Evolutionary conservation across 352 stramenopile genomes (phyloP).

Genomic region (Phytophthora pini): DNA sequence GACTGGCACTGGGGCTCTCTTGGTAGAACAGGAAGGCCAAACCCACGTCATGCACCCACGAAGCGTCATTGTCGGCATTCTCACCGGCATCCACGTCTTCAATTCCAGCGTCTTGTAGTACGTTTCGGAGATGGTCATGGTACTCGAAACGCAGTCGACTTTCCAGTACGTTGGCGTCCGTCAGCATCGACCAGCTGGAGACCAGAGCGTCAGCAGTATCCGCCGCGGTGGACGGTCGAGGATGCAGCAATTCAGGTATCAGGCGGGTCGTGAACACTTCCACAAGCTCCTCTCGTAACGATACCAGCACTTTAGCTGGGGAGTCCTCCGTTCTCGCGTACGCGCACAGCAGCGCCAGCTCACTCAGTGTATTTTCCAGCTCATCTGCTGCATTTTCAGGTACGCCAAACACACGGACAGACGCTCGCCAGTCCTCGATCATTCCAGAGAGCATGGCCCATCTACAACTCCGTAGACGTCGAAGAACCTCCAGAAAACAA

Average conservation of each 20-base stretch:
- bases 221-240: background rate
- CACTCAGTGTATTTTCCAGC: conserved; percentile 34
- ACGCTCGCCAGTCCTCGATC: conserved; percentile 55
- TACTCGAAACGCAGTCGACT: conserved; percentile 57
- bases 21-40: conserved; percentile 78
- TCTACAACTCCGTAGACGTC: conserved; percentile 35
- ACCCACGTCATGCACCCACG: conserved; percentile 67
- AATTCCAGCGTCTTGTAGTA: conserved; percentile 49
- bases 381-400: conserved; percentile 15
- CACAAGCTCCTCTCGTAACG: conserved; percentile 59
- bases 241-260: conserved; percentile 50
- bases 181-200: conserved; percentile 34
- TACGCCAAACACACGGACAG: conserved; percentile 19
- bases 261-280: conserved; percentile 47
- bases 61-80: conserved; percentile 19
- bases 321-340: conserved; percentile 43
- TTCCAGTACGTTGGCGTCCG: conserved; percentile 39
- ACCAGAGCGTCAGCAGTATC: conserved; percentile 27
- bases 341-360: conserved; percentile 54
- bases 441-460: conserved; percentile 39
- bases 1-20: conserved; percentile 61
- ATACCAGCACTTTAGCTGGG: conserved; percentile 43
- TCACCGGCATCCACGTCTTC: conserved; percentile 19
- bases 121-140: conserved; percentile 57
- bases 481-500: conserved; percentile 43